Evolutionary conservation across 495 filamentous ascomycete genomes (phyloP).

Genomic region (Neurospora sp.): DNA sequence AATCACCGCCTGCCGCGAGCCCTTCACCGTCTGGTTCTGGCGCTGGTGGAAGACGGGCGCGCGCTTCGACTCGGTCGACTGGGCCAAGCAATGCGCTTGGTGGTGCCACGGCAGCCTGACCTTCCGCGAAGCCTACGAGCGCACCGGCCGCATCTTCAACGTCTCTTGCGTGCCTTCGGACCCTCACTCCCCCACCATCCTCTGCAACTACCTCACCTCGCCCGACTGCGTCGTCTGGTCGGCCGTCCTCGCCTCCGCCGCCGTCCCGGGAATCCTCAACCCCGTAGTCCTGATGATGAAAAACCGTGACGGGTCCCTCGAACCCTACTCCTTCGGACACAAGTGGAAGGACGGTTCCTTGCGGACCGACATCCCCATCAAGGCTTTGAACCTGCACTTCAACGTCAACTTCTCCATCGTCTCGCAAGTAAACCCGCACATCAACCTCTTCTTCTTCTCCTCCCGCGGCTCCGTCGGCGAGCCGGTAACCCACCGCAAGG

Average conservation of each 20-base stretch:
- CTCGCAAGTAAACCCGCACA: slow-evolving; percentile 92
- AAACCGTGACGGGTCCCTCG: slow-evolving; percentile 52
- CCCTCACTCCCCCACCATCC: slow-evolving; percentile 82
- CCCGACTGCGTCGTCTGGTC: slow-evolving; percentile 98
- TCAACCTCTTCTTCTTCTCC: slow-evolving; percentile 97
- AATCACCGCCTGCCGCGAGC: slow-evolving; percentile 78
- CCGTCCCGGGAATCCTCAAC: slow-evolving; percentile 91
- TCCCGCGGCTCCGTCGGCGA: slow-evolving; percentile 82
- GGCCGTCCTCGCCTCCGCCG: slow-evolving; percentile 88
- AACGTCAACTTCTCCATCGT: slow-evolving; percentile 97
- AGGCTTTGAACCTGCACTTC: slow-evolving; percentile 87
- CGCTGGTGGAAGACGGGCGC: slow-evolving; percentile 92
- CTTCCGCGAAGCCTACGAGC: slow-evolving; percentile 88
- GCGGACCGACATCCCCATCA: slow-evolving; percentile 90
- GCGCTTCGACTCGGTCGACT: slow-evolving; percentile 84
- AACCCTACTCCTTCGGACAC: slow-evolving; percentile 84
- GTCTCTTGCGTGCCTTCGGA: slow-evolving; percentile 96
- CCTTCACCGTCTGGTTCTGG: slow-evolving; percentile 59
- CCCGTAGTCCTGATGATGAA: slow-evolving; percentile 98
- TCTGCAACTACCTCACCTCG: slow-evolving; percentile 86
- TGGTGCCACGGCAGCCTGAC: slow-evolving; percentile 83
- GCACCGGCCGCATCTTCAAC: slow-evolving; percentile 89
- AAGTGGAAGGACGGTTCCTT: slow-evolving; percentile 98
- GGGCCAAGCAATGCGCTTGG: slow-evolving; percentile 81
- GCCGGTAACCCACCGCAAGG: slow-evolving; percentile 87